Evolutionary conservation across 257 asterid genomes (phyloP), one percentile per base, ranked within the genome.

Genomic region (Fraxinus quadrangulata): DNA sequence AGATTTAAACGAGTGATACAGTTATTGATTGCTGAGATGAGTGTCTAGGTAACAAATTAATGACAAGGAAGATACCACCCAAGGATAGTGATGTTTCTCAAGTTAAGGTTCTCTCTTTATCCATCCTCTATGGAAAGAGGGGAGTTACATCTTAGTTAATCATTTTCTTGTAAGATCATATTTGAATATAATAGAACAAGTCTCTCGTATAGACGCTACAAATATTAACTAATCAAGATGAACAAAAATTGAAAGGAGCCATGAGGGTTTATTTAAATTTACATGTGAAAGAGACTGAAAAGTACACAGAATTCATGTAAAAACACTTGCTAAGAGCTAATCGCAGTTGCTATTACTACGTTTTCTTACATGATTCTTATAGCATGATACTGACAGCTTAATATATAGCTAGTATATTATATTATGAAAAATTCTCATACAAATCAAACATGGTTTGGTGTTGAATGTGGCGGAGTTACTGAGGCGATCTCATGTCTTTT

Each of bases 271-370:
- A 47, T 47, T 47, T 47, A 47, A 47, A 47, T 47, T 47, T 14
- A 47, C 56, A 14, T 14, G 56, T 14, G 56, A 47, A 47, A 14
- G 56, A 14, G 6, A 47, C 7, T 47, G 56, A 14, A 82, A 82
- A 34, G 86, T 85, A 67, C 86, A 85, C 76, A 85, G 23, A 80
- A 85, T 73, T 75, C 83, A 80, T 5, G 88, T 75, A 80, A 80
- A 85, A 81, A 85, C 81, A 7, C 56, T 47, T 47, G 21, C 56
- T 47, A 47, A 13, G 54, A 13, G 54, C 19, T 13, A 45, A 45
- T 45, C 54, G 11, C 2, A 45, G 54, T 45, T 13, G 54, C 13
- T 14, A 45, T 9, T 40, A 2, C 49, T 11, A 12, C 49, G 11
- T 12, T 42, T 11, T 42, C 49, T 47, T 47, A 47, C 56, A 47